Conservation (phyloP, 768 basidiomycete genomes). For the Panaeolus papilionaceus region DNA sequence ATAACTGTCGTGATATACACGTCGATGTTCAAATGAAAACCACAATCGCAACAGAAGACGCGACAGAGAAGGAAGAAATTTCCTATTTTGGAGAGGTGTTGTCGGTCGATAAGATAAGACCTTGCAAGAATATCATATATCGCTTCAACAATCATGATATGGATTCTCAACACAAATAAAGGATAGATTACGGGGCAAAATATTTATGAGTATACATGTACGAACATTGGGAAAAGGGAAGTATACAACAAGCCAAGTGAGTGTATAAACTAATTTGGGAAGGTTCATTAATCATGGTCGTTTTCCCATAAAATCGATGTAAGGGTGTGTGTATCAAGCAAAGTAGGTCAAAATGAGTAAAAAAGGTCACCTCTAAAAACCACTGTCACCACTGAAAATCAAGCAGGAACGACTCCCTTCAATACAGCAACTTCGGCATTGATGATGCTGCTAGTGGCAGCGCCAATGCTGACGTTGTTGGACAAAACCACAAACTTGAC, state of each 20-base stretch:
- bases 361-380: neutral
- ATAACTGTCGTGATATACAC: neutral
- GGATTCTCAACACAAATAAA: neutral
- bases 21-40: neutral
- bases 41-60: neutral
- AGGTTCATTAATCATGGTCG: neutral
- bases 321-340: neutral
- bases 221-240: neutral
- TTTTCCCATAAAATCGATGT: conserved; percentile 1
- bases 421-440: conserved; percentile 95
- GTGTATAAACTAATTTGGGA: neutral
- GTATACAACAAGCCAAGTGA: conserved; percentile 9
- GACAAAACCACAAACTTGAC: conserved; percentile 94
- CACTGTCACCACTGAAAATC: neutral
- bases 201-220: conserved; percentile 11
- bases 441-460: conserved; percentile 96
- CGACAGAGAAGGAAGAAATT: neutral
- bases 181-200: neutral
- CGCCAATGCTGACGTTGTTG: conserved; percentile 95
- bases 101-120: neutral
- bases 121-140: neutral
- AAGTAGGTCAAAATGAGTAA: neutral
- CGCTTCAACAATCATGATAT: neutral
- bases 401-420: conserved; percentile 56
- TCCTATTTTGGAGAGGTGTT: neutral